Evolutionary conservation across 2,329 filamentous ascomycete species (phyloP).

Genomic region (Podosphaera aphanis): DNA sequence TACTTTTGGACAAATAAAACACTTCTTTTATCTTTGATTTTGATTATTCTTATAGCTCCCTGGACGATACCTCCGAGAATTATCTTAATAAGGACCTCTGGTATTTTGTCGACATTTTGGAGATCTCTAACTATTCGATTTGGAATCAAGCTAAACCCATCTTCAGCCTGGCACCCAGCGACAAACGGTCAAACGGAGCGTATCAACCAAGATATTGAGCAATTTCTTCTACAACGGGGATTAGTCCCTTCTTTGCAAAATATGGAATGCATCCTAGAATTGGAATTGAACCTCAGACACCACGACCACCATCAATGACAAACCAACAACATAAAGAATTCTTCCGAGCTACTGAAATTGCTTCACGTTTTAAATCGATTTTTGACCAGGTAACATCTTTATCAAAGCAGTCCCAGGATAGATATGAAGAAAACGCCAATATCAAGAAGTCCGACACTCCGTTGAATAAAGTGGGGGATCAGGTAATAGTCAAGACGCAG

Average conservation of each 20-base stretch:
- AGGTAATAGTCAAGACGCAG: background rate
- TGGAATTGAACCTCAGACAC: background rate
- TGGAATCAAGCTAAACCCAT: too few relatives aligned
- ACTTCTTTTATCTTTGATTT: constrained; percentile 1
- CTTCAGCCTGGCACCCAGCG: too few relatives aligned
- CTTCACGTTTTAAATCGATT: background rate
- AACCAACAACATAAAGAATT: too few relatives aligned
- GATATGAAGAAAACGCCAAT: background rate
- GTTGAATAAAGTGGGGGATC: background rate
- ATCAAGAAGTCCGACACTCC: background rate
- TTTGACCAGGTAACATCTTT: background rate
- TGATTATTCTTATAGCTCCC: background rate
- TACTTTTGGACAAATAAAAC: constrained; percentile 1
- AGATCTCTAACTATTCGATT: too few relatives aligned
- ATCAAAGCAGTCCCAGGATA: background rate
- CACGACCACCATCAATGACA: background rate
- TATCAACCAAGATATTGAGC: too few relatives aligned
- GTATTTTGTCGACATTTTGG: background rate
- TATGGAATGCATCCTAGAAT: background rate
- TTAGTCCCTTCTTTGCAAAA: background rate
- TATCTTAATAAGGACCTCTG: background rate
- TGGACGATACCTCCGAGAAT: background rate
- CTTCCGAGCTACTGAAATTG: background rate
- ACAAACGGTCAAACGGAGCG: too few relatives aligned
- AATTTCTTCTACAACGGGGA: background rate